Conservation (phyloP, 176 grass and related monocot species). For the Carex parvula region DNA sequence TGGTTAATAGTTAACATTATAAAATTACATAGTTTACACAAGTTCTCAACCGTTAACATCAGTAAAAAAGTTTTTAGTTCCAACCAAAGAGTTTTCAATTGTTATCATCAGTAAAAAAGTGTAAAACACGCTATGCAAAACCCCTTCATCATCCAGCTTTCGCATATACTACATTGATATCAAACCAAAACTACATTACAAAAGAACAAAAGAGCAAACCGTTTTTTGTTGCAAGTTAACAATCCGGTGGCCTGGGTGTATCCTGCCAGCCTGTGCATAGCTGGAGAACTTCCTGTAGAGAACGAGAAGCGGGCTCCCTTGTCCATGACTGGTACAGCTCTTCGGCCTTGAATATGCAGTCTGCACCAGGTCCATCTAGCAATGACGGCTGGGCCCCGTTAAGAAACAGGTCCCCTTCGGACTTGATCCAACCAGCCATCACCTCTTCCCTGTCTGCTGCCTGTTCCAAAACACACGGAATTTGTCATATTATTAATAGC, state of each 20-base stretch:
- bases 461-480: conserved; percentile 24
- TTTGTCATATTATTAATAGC: conserved; percentile 15
- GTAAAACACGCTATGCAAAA: neutral
- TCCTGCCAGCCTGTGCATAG: conserved; percentile 74
- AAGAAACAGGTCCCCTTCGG: conserved; percentile 74
- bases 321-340: conserved; percentile 62
- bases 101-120: neutral
- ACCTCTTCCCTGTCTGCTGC: conserved; percentile 59
- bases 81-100: neutral
- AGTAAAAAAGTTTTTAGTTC: neutral
- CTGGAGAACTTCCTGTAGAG: conserved; percentile 61
- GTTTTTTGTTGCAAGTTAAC: conserved; percentile 10
- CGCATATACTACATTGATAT: neutral
- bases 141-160: neutral
- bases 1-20: neutral
- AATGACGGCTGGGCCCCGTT: conserved; percentile 63
- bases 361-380: conserved; percentile 25
- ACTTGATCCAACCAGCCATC: conserved; percentile 48
- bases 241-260: conserved; percentile 46
- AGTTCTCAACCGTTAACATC: neutral
- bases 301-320: conserved; percentile 51
- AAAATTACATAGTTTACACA: neutral
- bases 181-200: neutral
- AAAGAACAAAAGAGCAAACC: neutral
- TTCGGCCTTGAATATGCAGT: conserved; percentile 48